These are phyloP conservation scores for Marsdenia floribunda DNA, from an alignment of 257 asterid genomes.

Conservation along the genomic window DNA sequence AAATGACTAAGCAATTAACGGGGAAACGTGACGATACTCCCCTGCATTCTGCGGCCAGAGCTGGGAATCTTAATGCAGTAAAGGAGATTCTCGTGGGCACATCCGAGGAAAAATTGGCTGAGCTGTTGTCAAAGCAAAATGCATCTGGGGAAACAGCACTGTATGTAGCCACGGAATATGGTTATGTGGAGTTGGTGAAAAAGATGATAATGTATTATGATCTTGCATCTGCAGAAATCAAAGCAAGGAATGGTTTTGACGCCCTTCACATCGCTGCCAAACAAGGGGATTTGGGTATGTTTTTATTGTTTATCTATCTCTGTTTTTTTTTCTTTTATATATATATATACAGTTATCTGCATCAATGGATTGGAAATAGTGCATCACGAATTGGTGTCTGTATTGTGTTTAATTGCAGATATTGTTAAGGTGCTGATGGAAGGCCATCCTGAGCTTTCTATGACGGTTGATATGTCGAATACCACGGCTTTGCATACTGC, in stretches of 20 bases:
- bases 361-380: neutral
- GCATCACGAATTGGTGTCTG: neutral
- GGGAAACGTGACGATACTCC: slow-evolving; percentile 43
- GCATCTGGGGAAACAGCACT: slow-evolving; percentile 41
- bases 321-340: too few relatives aligned
- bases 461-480: slow-evolving; percentile 43
- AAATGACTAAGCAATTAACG: slow-evolving; percentile 45
- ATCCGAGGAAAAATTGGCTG: slow-evolving; percentile 28
- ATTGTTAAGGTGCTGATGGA: slow-evolving; percentile 40
- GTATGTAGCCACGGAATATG: slow-evolving; percentile 48
- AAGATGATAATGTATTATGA: slow-evolving; percentile 39
- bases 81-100: slow-evolving; percentile 16
- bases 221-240: slow-evolving; percentile 41
- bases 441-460: slow-evolving; percentile 40
- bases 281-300: slow-evolving; percentile 51
- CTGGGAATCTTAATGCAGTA: slow-evolving; percentile 29
- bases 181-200: slow-evolving; percentile 34
- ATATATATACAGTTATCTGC: neutral
- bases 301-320: neutral
- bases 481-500: slow-evolving; percentile 48
- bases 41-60: slow-evolving; percentile 44
- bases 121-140: slow-evolving; percentile 33
- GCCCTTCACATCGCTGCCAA: slow-evolving; percentile 53
- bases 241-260: slow-evolving; percentile 47
- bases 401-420: slow-evolving; percentile 23